phyloP scores from a whole-genome alignment of 1,284 basidiomycete genomes.

The Testicularia cyperi region DNA sequence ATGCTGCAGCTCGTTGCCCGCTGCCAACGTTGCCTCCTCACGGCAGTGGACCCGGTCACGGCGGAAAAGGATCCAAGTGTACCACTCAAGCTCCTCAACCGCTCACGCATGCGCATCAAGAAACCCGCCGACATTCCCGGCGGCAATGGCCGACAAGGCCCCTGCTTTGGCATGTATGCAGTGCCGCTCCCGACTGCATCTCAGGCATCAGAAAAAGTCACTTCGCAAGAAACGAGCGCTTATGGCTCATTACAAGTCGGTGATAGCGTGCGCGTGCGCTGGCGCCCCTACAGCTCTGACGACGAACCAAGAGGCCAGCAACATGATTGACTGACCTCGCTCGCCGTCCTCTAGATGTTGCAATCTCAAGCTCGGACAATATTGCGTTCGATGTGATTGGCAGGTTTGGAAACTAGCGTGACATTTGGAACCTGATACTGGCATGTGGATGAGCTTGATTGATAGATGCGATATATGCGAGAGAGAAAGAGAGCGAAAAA shows the following conservation, averaged over 20 bases:
- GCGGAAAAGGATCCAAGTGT: constrained; percentile 39
- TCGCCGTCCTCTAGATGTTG: no score
- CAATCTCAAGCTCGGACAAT: no score
- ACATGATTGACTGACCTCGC: no score
- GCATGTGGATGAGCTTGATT: no score
- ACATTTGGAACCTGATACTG: no score
- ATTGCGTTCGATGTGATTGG: no score
- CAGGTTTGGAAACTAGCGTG: no score
- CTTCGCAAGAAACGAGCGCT: neutral
- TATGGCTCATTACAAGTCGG: constrained; percentile 20
- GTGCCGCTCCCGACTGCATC: constrained; percentile 20
- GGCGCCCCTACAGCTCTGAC: constrained; percentile 7
- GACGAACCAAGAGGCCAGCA: constrained; percentile 4
- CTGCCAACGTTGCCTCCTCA: constrained; percentile 45
- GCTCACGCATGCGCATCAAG: constrained; percentile 31
- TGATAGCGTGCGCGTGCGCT: constrained; percentile 24
- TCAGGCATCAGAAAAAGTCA: neutral
- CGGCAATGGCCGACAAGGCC: constrained; percentile 21
- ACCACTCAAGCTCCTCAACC: constrained; percentile 33
- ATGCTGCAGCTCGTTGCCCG: constrained; percentile 42
- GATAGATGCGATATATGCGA: no score
- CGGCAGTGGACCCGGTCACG: constrained; percentile 43
- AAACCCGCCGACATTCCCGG: constrained; percentile 7
- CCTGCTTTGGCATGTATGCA: constrained; percentile 52
- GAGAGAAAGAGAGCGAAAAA: no score